Evolutionary conservation across 768 basidiomycete species (phyloP), one percentile per base, ranked within the genome.

Genomic region (Dentipellis fragilis): DNA sequence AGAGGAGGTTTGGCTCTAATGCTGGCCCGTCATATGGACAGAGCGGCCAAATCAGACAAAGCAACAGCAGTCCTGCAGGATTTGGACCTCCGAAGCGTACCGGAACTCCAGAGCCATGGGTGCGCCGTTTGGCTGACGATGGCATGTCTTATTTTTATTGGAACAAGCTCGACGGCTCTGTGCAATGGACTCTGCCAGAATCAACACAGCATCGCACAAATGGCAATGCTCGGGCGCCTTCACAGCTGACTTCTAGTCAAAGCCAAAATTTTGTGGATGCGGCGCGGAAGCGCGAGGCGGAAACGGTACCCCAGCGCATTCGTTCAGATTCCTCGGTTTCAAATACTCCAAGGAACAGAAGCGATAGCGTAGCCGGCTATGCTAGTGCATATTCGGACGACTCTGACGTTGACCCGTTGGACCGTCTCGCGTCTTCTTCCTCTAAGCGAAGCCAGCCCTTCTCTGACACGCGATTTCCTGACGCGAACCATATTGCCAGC

Each of bases 31-130:
- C 78, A 77, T 10, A 73, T 79, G 54, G 63, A 69, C 23, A 66
- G 66, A 17, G 71, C 72, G 29, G 58, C 69, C 12, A 55, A 60
- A 14, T 17, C 19, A 50, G 55, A 14, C 40, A 40, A 19, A 54
- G 37, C 47, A 54, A 60, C n/a, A 58, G 52, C 35, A 54, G 56
- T 48, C 9, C 49, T 7, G 76, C 80, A 34, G 84, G 83, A 9
- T 85, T 86, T 64, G 85, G 84, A 40, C 63, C 84, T 34, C 77
- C 73, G 17, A 78, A 74, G 49, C 77, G 78, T 23, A 76, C 79
- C 16, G 76, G 79, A 12, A 82, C 81, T 4, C 85, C 88, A 17
- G 86, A 90, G 61, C 86, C 85, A n/a, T 95, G 93, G 93, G 72
- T 84, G 19, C 80, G 80, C 63, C 81, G 81, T 54, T 74, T 91